Evolutionary conservation across 441 rosid species (phyloP).

Genomic region (Heliophila coronopifolia): DNA sequence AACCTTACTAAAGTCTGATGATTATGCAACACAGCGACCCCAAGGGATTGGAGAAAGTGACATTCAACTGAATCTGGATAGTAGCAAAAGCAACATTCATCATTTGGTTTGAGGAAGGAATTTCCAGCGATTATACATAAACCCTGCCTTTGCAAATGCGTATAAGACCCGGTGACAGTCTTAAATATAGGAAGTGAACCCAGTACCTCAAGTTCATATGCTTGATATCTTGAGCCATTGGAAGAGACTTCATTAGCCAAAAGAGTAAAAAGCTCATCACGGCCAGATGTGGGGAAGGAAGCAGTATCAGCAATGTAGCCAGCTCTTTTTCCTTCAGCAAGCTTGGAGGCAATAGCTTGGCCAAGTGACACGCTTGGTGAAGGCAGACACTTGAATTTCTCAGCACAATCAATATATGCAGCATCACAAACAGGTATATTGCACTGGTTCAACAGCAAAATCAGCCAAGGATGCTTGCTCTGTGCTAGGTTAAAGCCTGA

Average conservation of each 20-base stretch:
- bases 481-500: slow-evolving; percentile 50
- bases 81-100: slow-evolving; percentile 73
- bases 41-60: slow-evolving; percentile 72
- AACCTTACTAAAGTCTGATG: slow-evolving; percentile 83
- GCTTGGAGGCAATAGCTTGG: slow-evolving; percentile 81
- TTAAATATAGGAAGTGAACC: slow-evolving; percentile 81
- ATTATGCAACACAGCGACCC: slow-evolving; percentile 76
- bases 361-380: slow-evolving; percentile 62
- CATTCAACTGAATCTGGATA: slow-evolving; percentile 59
- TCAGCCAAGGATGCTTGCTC: slow-evolving; percentile 71
- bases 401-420: slow-evolving; percentile 76
- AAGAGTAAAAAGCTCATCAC: slow-evolving; percentile 72
- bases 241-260: slow-evolving; percentile 70
- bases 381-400: slow-evolving; percentile 66
- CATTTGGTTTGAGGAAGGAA: slow-evolving; percentile 80
- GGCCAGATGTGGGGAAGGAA: slow-evolving; percentile 57
- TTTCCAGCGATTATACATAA: slow-evolving; percentile 70
- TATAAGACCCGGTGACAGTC: slow-evolving; percentile 68
- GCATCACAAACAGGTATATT: slow-evolving; percentile 74
- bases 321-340: slow-evolving; percentile 70
- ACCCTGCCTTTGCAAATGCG: slow-evolving; percentile 49
- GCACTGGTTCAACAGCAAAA: slow-evolving; percentile 76
- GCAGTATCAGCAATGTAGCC: slow-evolving; percentile 66
- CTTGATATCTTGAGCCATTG: slow-evolving; percentile 55
- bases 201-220: slow-evolving; percentile 72